phyloP scores from a whole-genome alignment of 495 filamentous ascomycete genomes.

The Physcia stellaris region DNA sequence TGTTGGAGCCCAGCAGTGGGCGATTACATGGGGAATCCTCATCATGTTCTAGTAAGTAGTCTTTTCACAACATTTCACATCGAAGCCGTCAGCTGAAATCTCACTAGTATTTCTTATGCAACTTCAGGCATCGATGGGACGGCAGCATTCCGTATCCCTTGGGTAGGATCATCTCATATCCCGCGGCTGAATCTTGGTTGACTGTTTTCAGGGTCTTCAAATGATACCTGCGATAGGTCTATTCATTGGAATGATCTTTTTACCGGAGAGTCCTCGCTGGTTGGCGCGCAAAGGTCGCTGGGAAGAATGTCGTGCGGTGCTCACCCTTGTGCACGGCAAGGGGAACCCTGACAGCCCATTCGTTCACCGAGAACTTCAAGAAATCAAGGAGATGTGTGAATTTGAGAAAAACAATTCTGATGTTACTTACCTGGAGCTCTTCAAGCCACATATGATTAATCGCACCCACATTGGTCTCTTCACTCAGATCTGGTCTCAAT shows the following conservation, averaged over 20 bases:
- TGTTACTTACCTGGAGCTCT: conserved; percentile 42
- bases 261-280: conserved; percentile 65
- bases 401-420: conserved; percentile 48
- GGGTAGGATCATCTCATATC: conserved; percentile 19
- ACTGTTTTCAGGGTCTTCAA: conserved; percentile 35
- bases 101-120: conserved; percentile 53
- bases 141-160: conserved; percentile 58
- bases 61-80: background rate
- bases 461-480: conserved; percentile 58
- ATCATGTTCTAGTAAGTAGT: conserved; percentile 42
- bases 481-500: conserved; percentile 64
- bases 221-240: conserved; percentile 55
- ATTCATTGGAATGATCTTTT: conserved; percentile 52
- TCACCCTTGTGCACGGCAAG: conserved; percentile 51
- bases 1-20: conserved; percentile 62
- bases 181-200: background rate
- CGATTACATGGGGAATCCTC: conserved; percentile 60
- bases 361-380: conserved; percentile 49
- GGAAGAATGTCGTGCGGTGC: conserved; percentile 52
- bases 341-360: conserved; percentile 46
- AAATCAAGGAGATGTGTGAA: conserved; percentile 49
- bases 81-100: background rate
- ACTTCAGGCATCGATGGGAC: conserved; percentile 50
- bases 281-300: conserved; percentile 60
- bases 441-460: conserved; percentile 49